Evolutionary conservation across 1,284 basidiomycete genomes (phyloP), one percentile per base, ranked within the genome.

Genomic region (Microbotryum saponariae): DNA sequence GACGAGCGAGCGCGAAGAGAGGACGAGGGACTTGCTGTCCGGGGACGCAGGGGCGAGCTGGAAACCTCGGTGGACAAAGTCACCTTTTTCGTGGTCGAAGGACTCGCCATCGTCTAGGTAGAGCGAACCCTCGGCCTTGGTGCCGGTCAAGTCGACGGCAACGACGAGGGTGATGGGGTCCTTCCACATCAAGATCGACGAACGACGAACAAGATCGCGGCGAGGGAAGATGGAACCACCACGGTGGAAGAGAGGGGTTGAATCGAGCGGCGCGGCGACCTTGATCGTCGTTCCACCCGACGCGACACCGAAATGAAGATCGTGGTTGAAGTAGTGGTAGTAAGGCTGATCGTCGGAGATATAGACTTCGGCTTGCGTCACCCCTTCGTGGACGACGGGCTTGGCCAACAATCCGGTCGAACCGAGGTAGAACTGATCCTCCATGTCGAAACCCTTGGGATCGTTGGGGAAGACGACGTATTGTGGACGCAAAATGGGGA

Each of bases 41-140:
- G 54, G 59, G 7, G 42, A 37, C 50, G 33, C 23, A 6, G 57
- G 58, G 51, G 78, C 78, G 21, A 87, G 85, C n/a, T 74, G 73
- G 74, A 93, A 87, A 63, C 80, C 78, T 61, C 88, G 83, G 87
- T 88, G 93, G 56, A 97, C 80, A 73, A 89, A 85, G 55, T 91
- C 80, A 42, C 94, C 93, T 6, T 82, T 72, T 68, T 85, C 79
- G 76, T 92, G 86, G 1, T 81, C 79, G 76, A 86, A 97, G 0
- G 87, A 85, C 66, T 88, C 88, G 8, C 96, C 94, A 72, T 98
- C 96, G 75, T 98, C 96, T 59, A 96, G 82, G 77, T 98, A 99
- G 46, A 99, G 80, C 74, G 92, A 87, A 44, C 94, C 94, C 3
- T 74, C 73, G 0, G 93, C 92, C 9, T 21, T 16, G 20, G 70